Evolutionary conservation across 345 rosid species (phyloP), one percentile per base, ranked within the genome.

Genomic region (Murraya koenigii): DNA sequence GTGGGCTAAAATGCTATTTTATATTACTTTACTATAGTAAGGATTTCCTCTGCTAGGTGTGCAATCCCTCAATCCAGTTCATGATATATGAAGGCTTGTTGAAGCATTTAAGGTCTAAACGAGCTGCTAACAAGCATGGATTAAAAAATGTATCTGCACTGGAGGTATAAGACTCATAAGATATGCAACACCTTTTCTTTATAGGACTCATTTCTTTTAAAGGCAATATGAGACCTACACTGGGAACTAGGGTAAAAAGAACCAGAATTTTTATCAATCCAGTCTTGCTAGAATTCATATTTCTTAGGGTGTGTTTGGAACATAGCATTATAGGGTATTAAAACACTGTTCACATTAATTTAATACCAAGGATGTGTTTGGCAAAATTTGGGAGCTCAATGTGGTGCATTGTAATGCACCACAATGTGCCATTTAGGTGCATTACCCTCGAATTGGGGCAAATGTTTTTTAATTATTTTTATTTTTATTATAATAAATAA

Each of bases 61-160:
- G 92, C 83, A 90, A 90, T 79, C 94, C 94, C 22, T 90, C 94
- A 60, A 89, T 90, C 84, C 92, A 90, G 78, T 90, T 89, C 75
- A 86, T 90, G 94, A 90, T 90, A 80, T 89, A 90, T 73, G 92
- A 89, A 84, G 86, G 84, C 68, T 85, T 83, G 5, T 75, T 87
- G 59, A 90, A 90, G 86, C 85, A 81, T 70, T 75, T 86, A 61
- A 83, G 81, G 84, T 89, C 79, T 78, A 90, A 83, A 69, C 86
- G 82, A 23, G 82, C 83, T 36, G 78, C 80, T 75, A 77, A 78
- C 64, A 86, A 87, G 79, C 77, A 58, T 20, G 86, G 83, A 62
- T 22, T 78, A 36, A 85, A 89, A 80, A 81, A 74, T 76, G 85
- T 86, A 23, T 76, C 90, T 32, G 94, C 94, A 60, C 78, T 83